These are phyloP conservation scores for Chimonanthus praecox DNA, from an alignment of 164 flowering plant genomes.

Conservation along the genomic window DNA sequence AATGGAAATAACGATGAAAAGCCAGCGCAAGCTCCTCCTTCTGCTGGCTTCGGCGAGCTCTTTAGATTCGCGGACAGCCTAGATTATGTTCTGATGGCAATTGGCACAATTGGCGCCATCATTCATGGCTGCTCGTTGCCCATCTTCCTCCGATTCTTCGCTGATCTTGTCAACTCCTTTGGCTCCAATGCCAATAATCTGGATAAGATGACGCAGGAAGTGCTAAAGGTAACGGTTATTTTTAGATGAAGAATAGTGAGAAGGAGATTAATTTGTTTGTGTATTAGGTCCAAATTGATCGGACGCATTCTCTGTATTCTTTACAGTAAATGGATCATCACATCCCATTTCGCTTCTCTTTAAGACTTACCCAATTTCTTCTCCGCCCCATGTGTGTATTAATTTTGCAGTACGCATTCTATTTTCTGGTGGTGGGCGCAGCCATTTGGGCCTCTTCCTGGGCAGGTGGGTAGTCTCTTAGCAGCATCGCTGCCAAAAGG, in stretches of 20 bases:
- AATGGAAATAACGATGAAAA: constrained; percentile 37
- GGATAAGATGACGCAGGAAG: constrained; percentile 92
- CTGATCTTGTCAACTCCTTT: constrained; percentile 97
- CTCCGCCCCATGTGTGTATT: neutral
- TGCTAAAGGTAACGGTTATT: constrained; percentile 53
- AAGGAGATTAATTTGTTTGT: no score
- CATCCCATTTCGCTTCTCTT: no score
- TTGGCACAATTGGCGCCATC: constrained; percentile 84
- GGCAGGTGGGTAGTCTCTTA: constrained; percentile 56
- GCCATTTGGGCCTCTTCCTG: constrained; percentile 98
- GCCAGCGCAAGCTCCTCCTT: constrained; percentile 30
- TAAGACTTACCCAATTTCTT: neutral
- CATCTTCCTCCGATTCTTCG: constrained; percentile 90
- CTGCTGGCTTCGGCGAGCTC: constrained; percentile 58
- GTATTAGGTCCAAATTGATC: no score
- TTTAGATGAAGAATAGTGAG: no score
- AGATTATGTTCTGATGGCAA: constrained; percentile 71
- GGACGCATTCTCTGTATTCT: neutral
- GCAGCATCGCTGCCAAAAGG: neutral
- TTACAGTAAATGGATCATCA: no score
- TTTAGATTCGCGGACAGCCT: constrained; percentile 89
- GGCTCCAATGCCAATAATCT: constrained; percentile 75
- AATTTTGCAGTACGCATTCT: constrained; percentile 77
- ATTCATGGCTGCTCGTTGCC: constrained; percentile 94
- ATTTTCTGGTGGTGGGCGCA: constrained; percentile 94